These are phyloP conservation scores for Moelleriella libera DNA, from an alignment of 2,329 filamentous ascomycete genomes.

Conservation along the genomic window DNA sequence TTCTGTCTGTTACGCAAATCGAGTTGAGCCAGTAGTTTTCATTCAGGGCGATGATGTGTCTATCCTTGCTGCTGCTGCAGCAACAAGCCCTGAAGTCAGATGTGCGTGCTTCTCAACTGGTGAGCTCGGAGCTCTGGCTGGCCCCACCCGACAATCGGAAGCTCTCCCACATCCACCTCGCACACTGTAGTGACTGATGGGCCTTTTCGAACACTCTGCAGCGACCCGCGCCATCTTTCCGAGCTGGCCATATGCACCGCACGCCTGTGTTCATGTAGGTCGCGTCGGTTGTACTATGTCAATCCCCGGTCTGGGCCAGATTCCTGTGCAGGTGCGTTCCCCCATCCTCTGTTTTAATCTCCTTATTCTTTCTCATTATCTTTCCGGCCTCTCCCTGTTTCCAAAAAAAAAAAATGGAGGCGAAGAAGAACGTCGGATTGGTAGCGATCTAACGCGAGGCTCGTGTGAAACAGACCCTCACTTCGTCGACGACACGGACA, in stretches of 20 bases:
- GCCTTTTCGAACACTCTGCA: background rate
- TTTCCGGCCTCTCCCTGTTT: background rate
- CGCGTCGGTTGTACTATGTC: slow-evolving; percentile 37
- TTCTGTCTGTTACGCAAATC: too few species aligned
- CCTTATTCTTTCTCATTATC: background rate
- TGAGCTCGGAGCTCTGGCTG: too few species aligned
- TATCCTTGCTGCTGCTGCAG: too few species aligned
- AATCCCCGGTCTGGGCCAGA: slow-evolving; percentile 60
- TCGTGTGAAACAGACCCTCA: slow-evolving; percentile 13
- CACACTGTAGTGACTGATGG: too few species aligned
- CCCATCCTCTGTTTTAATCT: background rate
- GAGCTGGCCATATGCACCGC: background rate
- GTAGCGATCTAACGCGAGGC: background rate
- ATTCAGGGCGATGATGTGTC: too few species aligned
- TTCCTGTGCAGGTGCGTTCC: slow-evolving; percentile 37
- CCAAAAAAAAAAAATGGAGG: too few species aligned
- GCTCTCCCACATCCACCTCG: too few species aligned
- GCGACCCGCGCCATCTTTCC: background rate
- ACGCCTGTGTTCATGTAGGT: background rate
- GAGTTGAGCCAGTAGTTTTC: too few species aligned
- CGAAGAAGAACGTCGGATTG: too few species aligned
- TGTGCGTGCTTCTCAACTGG: too few species aligned
- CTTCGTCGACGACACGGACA: slow-evolving; percentile 28
- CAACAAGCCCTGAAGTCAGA: too few species aligned
- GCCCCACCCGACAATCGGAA: too few species aligned